These are phyloP conservation scores for Acrodontium crateriforme DNA, from an alignment of 2,329 filamentous ascomycete species.

Conservation along the genomic window DNA sequence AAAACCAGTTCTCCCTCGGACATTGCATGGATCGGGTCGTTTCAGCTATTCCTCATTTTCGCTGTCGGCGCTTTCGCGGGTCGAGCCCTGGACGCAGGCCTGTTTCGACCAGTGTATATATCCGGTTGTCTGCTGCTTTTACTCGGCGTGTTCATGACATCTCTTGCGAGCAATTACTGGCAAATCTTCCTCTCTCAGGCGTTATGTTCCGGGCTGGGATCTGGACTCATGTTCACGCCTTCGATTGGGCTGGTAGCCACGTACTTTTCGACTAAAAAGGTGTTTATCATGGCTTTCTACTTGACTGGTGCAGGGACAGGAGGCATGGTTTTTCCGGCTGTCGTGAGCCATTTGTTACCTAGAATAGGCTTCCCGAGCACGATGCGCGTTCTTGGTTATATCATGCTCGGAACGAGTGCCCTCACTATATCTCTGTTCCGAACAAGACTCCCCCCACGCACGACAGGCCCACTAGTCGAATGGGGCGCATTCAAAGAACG, in stretches of 20 bases:
- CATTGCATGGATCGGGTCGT: slow-evolving; percentile 37
- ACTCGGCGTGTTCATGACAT: slow-evolving; percentile 7
- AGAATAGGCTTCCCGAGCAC: slow-evolving; percentile 40
- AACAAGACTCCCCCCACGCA: slow-evolving; percentile 25
- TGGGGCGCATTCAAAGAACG: slow-evolving; percentile 29
- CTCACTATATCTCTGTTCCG: slow-evolving; percentile 18
- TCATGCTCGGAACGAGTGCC: slow-evolving; percentile 22
- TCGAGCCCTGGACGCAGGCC: slow-evolving; percentile 35
- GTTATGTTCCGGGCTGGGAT: slow-evolving; percentile 38
- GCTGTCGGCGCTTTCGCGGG: slow-evolving; percentile 36
- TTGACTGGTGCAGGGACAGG: slow-evolving; percentile 45
- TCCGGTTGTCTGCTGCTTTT: slow-evolving; percentile 24
- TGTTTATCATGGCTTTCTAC: slow-evolving; percentile 44
- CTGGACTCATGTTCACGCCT: slow-evolving; percentile 49
- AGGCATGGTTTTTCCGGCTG: slow-evolving; percentile 38
- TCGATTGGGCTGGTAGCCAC: slow-evolving; percentile 49
- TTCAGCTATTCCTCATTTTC: slow-evolving; percentile 38
- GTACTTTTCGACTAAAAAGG: slow-evolving; percentile 44
- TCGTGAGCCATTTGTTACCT: slow-evolving; percentile 34
- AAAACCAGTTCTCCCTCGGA: too few species aligned
- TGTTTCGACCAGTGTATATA: slow-evolving; percentile 28
- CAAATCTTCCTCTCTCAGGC: slow-evolving; percentile 40
- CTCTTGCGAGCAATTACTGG: slow-evolving; percentile 32
- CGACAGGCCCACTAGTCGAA: slow-evolving; percentile 29
- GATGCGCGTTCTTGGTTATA: slow-evolving; percentile 35